Base-by-base conservation (phyloP, 2,329 filamentous ascomycete species). In the Neopestalotiopsis rosae region DNA sequence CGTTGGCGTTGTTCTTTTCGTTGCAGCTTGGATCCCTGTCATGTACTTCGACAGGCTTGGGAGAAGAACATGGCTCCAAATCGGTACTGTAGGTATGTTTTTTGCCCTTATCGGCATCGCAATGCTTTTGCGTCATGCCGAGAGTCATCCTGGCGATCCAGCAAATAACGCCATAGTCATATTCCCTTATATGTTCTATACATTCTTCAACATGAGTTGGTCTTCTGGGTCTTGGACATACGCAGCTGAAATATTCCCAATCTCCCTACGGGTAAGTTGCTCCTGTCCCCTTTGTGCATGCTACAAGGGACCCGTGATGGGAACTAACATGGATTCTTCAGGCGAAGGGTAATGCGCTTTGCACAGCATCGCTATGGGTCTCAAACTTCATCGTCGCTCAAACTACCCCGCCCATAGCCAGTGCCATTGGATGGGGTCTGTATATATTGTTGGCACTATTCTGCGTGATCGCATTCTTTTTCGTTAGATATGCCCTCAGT, bases 141-240 rank as follows among this genome's bases (percentile, higher is more conserved):
- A 71, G 58, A 71, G 71, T 57, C 68, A 76, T 32, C 76, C 76
- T 3, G 72, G 71, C 6, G 74, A 74, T 30, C 67, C 70, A 6
- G 34, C 42, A 13, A 78, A 77, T 62, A 73, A 77, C 57, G 71
- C 72, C 9, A 78, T 78, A n/a, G 73, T 78, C 28, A 62, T 73
- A 7, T 78, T 77, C 52, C 74, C 76, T 0, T 78, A 77, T 40
- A 34, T 77, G 5, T 78, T 77, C 63, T 78, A 73, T n/a, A 75
- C 72, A 0, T 77, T 74, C 62, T 78, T 78, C 65, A 78, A 78
- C 45, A 72, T 76, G 71, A 76, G 75, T n/a, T 78, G 76, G 75
- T 74, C 75, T 56, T 72, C 74, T 1, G 76, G 76, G 20, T 75
- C 73, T 3, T 77, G 76, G 76, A 74, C 75, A 2, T 78, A 78